Base-by-base conservation (phyloP, 2,329 filamentous ascomycete genomes). In the Nemania sp. region DNA sequence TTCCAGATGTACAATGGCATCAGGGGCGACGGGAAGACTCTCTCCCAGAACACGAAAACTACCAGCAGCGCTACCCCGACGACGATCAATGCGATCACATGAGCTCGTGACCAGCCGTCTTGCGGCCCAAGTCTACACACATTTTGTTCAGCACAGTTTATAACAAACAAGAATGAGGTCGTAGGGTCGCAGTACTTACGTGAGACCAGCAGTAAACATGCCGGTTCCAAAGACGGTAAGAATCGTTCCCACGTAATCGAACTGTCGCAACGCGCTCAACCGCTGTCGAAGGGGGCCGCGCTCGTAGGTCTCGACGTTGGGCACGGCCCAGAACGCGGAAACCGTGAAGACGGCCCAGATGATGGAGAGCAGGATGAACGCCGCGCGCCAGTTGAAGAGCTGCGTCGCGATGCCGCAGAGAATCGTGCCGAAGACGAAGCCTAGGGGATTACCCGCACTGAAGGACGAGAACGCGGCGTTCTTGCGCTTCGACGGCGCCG, bases 191-290 rank as follows among this genome's bases (percentile, higher is more conserved):
- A 7, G 18, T 52, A 77, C 80, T 72, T 71, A 84, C 79, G 80
- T 87, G 59, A 89, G 75, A 1, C 83, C 83, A 20, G 84, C 84
- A 13, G 85, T 87, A 68, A 89, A 84, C 78, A 87, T 80, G 3
- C 85, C 87, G 59, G 88, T 86, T 0, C 87, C 87, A n/a, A 83
- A 78, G 35, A 90, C 80, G 3, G 87, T 86, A 61, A 89, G 72
- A 1, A 81, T 68, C 0, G 85, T 87, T 0, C 87, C 87, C 0
- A 88, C 72, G 6, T 85, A 71, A 73, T 90, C 87, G 67, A 90
- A 84, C 40, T 76, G 79, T 69, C 81, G 84, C 42, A 87, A 40
- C 0, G 82, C 61, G 25, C 54, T 64, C 4, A 76, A 63, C 25
- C 76, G 68, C 57, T 81, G 72, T 64, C 69, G 63, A 9, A 75